Conservation (phyloP, 768 basidiomycete species). For the Kwoniella dendrophila region DNA sequence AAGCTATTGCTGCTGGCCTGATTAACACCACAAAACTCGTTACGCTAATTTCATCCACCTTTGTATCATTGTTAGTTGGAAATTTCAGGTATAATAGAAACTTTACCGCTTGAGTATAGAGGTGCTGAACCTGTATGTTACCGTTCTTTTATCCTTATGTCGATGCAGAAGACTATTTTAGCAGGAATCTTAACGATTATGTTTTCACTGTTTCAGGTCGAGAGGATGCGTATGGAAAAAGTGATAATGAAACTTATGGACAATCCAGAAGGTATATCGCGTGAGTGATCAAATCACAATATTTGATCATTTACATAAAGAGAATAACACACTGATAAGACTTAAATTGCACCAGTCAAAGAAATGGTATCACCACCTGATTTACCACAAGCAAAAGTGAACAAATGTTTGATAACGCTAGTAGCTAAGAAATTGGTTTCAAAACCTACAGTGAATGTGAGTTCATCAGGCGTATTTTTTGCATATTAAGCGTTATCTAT, state of each 20-base stretch:
- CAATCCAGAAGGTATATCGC: slow-evolving; percentile 62
- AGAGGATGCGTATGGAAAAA: slow-evolving; percentile 60
- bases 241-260: slow-evolving; percentile 78
- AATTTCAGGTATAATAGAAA: slow-evolving; percentile 71
- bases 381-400: slow-evolving; percentile 84
- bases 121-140: slow-evolving; percentile 77
- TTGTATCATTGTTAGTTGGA: slow-evolving; percentile 30
- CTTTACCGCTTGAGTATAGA: slow-evolving; percentile 84
- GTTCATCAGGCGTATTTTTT: slow-evolving; percentile 14
- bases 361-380: slow-evolving; percentile 78
- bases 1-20: slow-evolving; percentile 36
- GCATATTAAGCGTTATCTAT: too few species aligned
- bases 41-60: slow-evolving; percentile 6
- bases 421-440: slow-evolving; percentile 81
- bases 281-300: slow-evolving; percentile 16
- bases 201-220: slow-evolving; percentile 18
- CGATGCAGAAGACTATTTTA: not conserved
- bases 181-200: not conserved
- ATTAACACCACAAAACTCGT: not conserved
- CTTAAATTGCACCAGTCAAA: slow-evolving; percentile 62
- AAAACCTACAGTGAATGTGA: slow-evolving; percentile 59
- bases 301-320: not conserved
- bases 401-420: slow-evolving; percentile 88
- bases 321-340: slow-evolving; percentile 1
- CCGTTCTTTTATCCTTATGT: not conserved